Evolutionary conservation across 208 protist genomes (phyloP).

Genomic region (Leishmania arabica): DNA sequence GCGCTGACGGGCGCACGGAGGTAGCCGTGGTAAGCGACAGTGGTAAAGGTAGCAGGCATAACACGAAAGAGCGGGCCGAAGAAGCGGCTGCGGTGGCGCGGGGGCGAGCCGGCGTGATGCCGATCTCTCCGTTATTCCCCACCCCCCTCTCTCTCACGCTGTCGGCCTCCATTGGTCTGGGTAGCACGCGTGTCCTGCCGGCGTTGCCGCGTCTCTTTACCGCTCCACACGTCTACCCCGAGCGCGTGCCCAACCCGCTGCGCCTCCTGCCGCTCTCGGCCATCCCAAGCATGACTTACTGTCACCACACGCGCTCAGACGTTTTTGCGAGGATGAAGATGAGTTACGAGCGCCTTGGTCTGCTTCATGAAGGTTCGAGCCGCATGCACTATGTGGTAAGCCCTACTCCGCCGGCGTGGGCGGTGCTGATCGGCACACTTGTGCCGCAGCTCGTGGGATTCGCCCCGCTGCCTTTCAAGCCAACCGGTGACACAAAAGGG

Average conservation of each 20-base stretch:
- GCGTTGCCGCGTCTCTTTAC: constrained; percentile 41
- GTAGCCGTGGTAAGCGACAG: background rate
- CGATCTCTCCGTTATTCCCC: background rate
- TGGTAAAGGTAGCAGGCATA: background rate
- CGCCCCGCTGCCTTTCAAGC: background rate
- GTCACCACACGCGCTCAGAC: constrained; percentile 46
- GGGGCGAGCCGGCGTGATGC: background rate
- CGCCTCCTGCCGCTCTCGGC: constrained; percentile 25
- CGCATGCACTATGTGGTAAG: constrained; percentile 25
- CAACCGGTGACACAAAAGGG: background rate
- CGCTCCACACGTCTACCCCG: constrained; percentile 25
- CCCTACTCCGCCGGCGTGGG: constrained; percentile 14
- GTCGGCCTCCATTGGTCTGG: background rate
- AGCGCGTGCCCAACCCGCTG: constrained; percentile 47
- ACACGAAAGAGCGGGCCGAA: background rate
- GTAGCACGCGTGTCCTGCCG: constrained; percentile 42
- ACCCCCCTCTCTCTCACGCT: background rate
- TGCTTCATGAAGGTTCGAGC: constrained; percentile 33
- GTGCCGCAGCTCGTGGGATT: constrained; percentile 20
- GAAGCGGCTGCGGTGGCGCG: background rate
- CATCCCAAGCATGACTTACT: constrained; percentile 46
- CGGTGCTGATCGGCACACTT: constrained; percentile 12
- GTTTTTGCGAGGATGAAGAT: constrained; percentile 49
- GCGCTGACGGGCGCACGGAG: background rate
- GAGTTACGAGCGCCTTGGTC: constrained; percentile 44